Conservation (phyloP, 73 alveolate species). For the Tetrahymena thermophila region DNA sequence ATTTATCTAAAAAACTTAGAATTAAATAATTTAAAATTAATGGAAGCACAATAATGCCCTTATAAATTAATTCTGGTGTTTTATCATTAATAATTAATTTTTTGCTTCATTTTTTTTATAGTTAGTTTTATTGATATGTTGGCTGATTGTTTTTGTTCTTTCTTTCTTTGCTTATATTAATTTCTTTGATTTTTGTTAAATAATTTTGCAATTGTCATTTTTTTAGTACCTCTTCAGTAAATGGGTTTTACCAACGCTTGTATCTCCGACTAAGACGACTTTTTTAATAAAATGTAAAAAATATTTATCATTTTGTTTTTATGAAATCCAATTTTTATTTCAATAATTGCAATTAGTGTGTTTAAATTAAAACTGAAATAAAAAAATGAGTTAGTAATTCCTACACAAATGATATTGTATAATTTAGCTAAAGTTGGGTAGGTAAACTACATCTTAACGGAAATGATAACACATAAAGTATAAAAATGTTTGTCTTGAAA, state of each 20-base stretch:
- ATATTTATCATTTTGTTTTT: background rate
- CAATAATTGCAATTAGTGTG: background rate
- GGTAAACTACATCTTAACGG: background rate
- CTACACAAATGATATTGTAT: too few species aligned
- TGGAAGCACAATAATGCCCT: too few species aligned
- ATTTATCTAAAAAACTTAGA: too few species aligned
- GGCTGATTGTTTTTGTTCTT: background rate
- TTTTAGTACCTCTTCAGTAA: constrained; percentile 42
- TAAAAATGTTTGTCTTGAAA: background rate
- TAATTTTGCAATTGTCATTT: background rate
- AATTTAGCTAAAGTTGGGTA: background rate
- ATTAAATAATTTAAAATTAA: too few species aligned
- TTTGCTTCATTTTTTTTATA: too few species aligned
- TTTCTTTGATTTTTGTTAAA: background rate
- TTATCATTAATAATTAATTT: too few species aligned
- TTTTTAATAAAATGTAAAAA: background rate
- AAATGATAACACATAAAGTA: background rate
- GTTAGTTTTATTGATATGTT: background rate
- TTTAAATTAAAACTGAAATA: background rate
- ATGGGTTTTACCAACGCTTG: constrained; percentile 76
- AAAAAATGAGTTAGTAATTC: too few species aligned
- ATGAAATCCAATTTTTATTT: background rate
- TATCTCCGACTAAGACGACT: constrained; percentile 78
- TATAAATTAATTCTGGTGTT: too few species aligned
- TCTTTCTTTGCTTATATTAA: background rate